These are phyloP conservation scores for Rusavskia elegans DNA, from an alignment of 495 filamentous ascomycete species.

Conservation along the genomic window DNA sequence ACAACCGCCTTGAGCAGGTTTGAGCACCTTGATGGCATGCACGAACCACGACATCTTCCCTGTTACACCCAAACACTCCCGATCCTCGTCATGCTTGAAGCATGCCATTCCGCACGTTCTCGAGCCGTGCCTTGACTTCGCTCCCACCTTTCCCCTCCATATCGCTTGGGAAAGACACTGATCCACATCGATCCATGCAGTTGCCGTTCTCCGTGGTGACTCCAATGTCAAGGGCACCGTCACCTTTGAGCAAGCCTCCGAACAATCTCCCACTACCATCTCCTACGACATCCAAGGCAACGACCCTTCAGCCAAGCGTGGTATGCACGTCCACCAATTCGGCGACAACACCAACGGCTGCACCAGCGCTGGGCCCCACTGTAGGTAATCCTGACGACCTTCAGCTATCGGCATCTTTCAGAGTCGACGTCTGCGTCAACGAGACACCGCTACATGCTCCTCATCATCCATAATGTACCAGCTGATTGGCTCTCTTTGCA, in stretches of 20 bases:
- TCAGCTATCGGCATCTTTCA: background rate
- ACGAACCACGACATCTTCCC: conserved; percentile 2
- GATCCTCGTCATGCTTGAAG: too few species aligned
- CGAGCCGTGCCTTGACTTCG: too few species aligned
- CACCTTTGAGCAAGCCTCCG: conserved; percentile 81
- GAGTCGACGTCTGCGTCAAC: conserved; percentile 76
- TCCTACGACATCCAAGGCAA: conserved; percentile 84
- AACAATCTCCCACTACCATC: conserved; percentile 67
- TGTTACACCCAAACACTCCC: background rate
- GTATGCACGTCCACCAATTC: conserved; percentile 95
- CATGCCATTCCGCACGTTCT: background rate
- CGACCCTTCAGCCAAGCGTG: conserved; percentile 89
- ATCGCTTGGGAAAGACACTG: background rate
- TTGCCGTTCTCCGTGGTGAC: conserved; percentile 93
- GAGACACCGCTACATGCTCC: conserved; percentile 7
- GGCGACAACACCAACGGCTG: conserved; percentile 99
- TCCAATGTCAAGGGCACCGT: conserved; percentile 83
- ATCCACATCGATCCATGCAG: conserved; percentile 25
- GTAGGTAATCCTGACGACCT: conserved; percentile 31
- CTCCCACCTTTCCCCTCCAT: background rate
- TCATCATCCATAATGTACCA: background rate
- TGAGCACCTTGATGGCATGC: conserved; percentile 30
- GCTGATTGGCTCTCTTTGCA: conserved; percentile 17
- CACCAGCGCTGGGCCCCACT: conserved; percentile 93
- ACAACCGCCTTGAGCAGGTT: conserved; percentile 28